A percentile compares a stretch with the other conserved stretches of the same genome.
These are phyloP conservation scores for Jatropha podagrica DNA, from an alignment of 441 rosid species.

Conservation along the genomic window DNA sequence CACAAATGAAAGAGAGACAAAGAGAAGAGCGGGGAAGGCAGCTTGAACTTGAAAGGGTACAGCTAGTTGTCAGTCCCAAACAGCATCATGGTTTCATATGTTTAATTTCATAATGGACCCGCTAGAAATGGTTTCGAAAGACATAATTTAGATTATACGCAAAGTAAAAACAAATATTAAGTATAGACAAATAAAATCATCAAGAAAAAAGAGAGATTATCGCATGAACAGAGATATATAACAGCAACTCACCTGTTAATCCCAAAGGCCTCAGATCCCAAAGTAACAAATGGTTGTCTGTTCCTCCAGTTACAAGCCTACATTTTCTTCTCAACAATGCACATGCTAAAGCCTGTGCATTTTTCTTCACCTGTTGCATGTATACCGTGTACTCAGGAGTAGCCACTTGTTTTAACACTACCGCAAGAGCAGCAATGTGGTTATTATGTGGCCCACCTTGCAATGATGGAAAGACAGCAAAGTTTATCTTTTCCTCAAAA, in stretches of 20 bases:
- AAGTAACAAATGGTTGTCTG: constrained; percentile 87
- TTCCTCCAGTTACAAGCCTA: constrained; percentile 86
- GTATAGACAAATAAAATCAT: not conserved
- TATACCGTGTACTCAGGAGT: constrained; percentile 76
- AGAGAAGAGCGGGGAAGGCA: not conserved
- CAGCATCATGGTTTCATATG: not conserved
- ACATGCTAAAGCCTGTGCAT: constrained; percentile 80
- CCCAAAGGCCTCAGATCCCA: constrained; percentile 90
- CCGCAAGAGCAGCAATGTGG: constrained; percentile 95
- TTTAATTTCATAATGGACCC: not conserved
- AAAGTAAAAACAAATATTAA: not conserved
- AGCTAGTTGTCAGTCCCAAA: not conserved
- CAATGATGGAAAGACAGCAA: constrained; percentile 80
- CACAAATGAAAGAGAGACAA: not conserved
- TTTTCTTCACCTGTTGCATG: constrained; percentile 90
- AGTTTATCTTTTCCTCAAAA: constrained; percentile 88
- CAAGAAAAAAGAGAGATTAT: not conserved
- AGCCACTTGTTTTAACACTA: constrained; percentile 86
- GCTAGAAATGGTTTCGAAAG: not conserved
- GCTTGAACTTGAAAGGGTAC: not conserved
- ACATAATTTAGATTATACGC: not conserved
- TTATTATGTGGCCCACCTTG: constrained; percentile 99
- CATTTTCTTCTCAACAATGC: constrained; percentile 78
- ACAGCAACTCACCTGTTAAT: constrained; percentile 56
- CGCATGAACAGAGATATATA: not conserved